Base-by-base conservation (phyloP, 768 basidiomycete species). In the Agrocybe chaxingu region DNA sequence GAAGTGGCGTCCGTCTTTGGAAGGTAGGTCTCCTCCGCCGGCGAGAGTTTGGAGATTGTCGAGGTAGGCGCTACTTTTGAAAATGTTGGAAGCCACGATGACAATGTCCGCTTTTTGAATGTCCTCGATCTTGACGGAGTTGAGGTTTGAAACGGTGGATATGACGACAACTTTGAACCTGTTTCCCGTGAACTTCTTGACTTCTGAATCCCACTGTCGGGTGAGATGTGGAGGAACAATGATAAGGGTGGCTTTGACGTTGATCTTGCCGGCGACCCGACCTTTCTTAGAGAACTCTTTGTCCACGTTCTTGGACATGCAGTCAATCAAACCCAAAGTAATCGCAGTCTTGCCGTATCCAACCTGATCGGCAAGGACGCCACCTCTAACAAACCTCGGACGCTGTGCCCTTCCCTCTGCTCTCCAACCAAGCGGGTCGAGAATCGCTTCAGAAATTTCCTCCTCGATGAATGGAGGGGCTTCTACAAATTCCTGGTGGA, bases 271-370 rank as follows among this genome's bases (percentile, higher is more conserved):
- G 1, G 74, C 61, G 7, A 77, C 59, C n/a, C 62, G 63, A 8
- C 72, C 69, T 52, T 75, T 71, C 45, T 77, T 72, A 29, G 74
- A 65, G 55, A 87, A 82, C 55, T 89, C 87, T 53, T 78, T 71
- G 48, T 72, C 67, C 43, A 86, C 80, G 12, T 68, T 67, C 56
- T 80, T 76, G 13, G 72, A 68, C 16, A 84, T 75, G 61, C 85
- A 85, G 60, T 92, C 89, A 54, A 97, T 87, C 52, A 98, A 77
- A 13, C 87, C 94, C 29, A 98, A 78, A 2, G 92, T 93, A 56
- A 97, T 95, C 16, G 93, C 94, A 0, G 95, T 98, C 71, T 98
- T 98, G 12, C 95, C 95, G 62, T 98, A 98, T 45, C 95, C 95
- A 53, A 98, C 95, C 70, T 95, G 88, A 60, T 98, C 95, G 9